phyloP scores from a whole-genome alignment of 208 protist genomes.

The Trypanosoma cruzi region DNA sequence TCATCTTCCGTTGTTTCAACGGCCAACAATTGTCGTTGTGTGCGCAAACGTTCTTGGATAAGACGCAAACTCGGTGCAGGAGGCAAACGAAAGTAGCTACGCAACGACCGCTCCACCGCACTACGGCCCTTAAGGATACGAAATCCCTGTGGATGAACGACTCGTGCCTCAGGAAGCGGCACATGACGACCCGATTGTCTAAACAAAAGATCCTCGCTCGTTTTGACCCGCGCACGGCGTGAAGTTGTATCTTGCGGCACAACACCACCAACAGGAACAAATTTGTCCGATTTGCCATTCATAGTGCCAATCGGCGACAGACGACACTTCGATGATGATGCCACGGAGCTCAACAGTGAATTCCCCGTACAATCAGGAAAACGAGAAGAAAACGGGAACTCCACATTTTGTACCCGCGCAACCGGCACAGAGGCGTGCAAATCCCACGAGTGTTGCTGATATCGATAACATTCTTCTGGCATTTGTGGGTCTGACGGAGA shows the following conservation, averaged over 20 bases:
- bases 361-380: neutral
- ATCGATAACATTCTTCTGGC: neutral
- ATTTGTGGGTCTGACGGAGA: neutral
- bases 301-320: neutral
- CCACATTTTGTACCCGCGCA: conserved; percentile 8
- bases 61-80: conserved; percentile 51
- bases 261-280: conserved; percentile 6
- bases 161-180: conserved; percentile 26
- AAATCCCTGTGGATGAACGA: conserved; percentile 87
- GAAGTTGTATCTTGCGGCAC: neutral
- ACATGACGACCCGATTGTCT: conserved; percentile 13
- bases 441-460: neutral
- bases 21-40: conserved; percentile 31
- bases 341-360: neutral
- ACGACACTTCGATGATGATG: neutral
- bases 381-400: neutral
- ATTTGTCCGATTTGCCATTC: neutral
- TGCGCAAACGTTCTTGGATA: conserved; percentile 36
- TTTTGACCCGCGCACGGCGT: neutral
- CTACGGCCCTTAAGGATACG: conserved; percentile 79
- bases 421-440: neutral
- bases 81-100: conserved; percentile 88
- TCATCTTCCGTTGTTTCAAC: conserved; percentile 44
- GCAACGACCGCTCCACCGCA: conserved; percentile 77
- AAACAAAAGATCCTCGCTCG: neutral